phyloP scores from a whole-genome alignment of 2,329 filamentous ascomycete genomes.

The Monilinia fructicola region DNA sequence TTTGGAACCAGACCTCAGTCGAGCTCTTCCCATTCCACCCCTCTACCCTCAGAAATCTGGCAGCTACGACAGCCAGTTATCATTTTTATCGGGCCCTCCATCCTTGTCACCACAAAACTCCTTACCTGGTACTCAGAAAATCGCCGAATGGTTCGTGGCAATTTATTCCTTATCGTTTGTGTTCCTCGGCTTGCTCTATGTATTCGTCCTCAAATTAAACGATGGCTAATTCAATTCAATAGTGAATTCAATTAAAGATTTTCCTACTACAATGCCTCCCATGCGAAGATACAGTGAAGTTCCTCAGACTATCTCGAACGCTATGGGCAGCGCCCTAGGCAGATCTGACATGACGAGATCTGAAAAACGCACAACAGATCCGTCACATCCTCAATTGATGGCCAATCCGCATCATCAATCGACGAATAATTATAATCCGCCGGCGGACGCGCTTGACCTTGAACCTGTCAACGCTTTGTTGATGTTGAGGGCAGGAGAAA shows the following conservation, averaged over 20 bases:
- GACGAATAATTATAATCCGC: slow-evolving; percentile 31
- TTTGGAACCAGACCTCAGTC: slow-evolving; percentile 37
- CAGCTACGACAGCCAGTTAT: slow-evolving; percentile 36
- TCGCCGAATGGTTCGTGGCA: slow-evolving; percentile 36
- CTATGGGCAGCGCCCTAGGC: slow-evolving; percentile 6
- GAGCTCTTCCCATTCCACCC: slow-evolving; percentile 35
- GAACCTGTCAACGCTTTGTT: slow-evolving; percentile 61
- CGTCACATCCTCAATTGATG: neutral
- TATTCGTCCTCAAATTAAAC: neutral
- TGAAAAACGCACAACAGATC: slow-evolving; percentile 20
- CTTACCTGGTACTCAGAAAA: slow-evolving; percentile 28
- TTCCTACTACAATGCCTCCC: slow-evolving; percentile 33
- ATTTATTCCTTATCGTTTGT: neutral
- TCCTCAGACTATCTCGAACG: slow-evolving; percentile 11
- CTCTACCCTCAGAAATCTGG: slow-evolving; percentile 36
- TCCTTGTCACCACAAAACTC: slow-evolving; percentile 37
- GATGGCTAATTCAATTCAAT: slow-evolving; percentile 19
- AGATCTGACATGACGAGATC: neutral
- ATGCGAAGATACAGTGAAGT: slow-evolving; percentile 31
- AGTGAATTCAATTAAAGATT: slow-evolving; percentile 32
- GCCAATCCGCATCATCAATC: slow-evolving; percentile 26
- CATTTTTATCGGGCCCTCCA: slow-evolving; percentile 33
- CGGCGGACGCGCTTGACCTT: slow-evolving; percentile 42
- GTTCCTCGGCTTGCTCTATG: neutral
- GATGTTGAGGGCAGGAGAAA: slow-evolving; percentile 58